A percentile compares a stretch with the other conserved stretches of the same genome.
phyloP scores from a whole-genome alignment of 495 filamentous ascomycete genomes.

The Apodospora peruviana region DNA sequence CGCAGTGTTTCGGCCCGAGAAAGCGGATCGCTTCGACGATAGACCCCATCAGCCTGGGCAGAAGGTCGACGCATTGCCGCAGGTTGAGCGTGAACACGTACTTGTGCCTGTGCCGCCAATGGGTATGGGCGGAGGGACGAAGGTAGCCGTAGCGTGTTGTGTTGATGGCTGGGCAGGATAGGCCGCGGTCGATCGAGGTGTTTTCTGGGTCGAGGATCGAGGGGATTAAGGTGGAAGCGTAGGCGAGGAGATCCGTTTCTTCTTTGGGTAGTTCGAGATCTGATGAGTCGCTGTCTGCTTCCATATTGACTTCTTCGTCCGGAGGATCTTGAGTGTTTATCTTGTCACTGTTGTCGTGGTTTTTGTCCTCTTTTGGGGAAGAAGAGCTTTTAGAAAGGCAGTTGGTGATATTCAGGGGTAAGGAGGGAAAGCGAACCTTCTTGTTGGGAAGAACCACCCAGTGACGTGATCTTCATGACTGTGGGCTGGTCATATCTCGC shows the following conservation, averaged over 20 bases:
- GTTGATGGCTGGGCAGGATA: neutral
- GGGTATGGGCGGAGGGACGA: neutral
- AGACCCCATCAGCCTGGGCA: slow-evolving; percentile 42
- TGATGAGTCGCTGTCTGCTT: too few relatives aligned
- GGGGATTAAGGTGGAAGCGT: neutral
- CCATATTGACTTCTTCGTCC: too few relatives aligned
- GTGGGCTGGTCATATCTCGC: too few relatives aligned
- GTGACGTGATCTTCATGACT: too few relatives aligned
- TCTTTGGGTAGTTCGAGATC: too few relatives aligned
- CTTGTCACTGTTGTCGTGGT: neutral
- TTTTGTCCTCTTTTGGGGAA: too few relatives aligned
- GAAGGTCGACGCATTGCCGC: slow-evolving; percentile 31
- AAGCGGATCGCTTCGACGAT: slow-evolving; percentile 42
- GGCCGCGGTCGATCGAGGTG: slow-evolving; percentile 1
- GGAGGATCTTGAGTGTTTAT: too few relatives aligned
- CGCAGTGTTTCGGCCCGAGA: slow-evolving; percentile 42
- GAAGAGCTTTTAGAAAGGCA: too few relatives aligned
- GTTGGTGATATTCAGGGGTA: too few relatives aligned
- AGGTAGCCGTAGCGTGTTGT: neutral
- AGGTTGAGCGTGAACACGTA: slow-evolving; percentile 50
- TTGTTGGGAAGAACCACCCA: too few relatives aligned
- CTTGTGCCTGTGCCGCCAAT: neutral
- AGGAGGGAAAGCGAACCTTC: too few relatives aligned
- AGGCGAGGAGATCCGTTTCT: neutral
- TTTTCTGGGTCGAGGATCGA: slow-evolving; percentile 3